These are phyloP conservation scores for Yarrowia porcina DNA, from an alignment of 805 yeast species.

Conservation along the genomic window DNA sequence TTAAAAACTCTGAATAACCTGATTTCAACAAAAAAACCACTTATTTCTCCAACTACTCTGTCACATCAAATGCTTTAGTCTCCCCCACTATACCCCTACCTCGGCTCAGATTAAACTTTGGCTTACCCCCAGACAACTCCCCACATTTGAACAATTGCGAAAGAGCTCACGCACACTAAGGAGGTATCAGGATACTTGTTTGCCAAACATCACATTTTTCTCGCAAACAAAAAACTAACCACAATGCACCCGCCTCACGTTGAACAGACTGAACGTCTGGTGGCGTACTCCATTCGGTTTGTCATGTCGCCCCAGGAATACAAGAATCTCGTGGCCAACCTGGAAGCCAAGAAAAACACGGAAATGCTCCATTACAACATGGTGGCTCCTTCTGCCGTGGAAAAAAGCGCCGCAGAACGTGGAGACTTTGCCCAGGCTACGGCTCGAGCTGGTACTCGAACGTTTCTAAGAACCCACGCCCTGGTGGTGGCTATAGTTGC, in stretches of 20 bases:
- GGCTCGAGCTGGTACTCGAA: conserved; percentile 23
- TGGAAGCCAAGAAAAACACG: conserved; percentile 23
- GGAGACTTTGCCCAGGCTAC: conserved; percentile 29
- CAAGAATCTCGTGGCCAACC: conserved; percentile 24
- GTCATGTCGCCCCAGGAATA: conserved; percentile 33
- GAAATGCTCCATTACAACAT: conserved; percentile 19
- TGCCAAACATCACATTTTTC: not conserved
- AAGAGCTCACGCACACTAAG: conserved; percentile 9
- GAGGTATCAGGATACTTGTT: not conserved
- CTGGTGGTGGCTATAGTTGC: conserved; percentile 29
- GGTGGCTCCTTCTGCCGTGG: conserved; percentile 22
- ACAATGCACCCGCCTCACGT: conserved; percentile 25
- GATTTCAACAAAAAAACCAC: too few relatives aligned
- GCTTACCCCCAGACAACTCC: conserved; percentile 20
- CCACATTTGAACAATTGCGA: not conserved
- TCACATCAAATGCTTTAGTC: too few relatives aligned
- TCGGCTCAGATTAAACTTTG: conserved; percentile 14
- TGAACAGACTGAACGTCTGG: conserved; percentile 15
- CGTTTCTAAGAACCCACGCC: conserved; percentile 30
- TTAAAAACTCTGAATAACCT: too few relatives aligned
- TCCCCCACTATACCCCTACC: not conserved
- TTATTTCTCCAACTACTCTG: too few relatives aligned
- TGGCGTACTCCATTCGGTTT: conserved; percentile 32
- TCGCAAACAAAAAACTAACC: not conserved
- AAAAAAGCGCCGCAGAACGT: conserved; percentile 19